phyloP scores from a whole-genome alignment of 805 yeast genomes.

The Starmera caribaea region DNA sequence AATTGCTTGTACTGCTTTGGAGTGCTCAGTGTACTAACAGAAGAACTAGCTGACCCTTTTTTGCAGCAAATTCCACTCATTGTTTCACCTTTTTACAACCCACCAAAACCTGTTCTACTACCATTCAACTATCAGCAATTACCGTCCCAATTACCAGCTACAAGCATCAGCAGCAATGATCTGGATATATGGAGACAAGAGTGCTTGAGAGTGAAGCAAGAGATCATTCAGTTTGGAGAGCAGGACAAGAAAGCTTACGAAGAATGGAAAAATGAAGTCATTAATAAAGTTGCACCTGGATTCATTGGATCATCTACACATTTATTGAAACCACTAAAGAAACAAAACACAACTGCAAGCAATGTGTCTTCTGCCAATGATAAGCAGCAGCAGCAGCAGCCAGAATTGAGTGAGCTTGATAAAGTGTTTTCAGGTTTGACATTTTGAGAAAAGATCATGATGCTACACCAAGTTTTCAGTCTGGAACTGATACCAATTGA shows the following conservation, averaged over 20 bases:
- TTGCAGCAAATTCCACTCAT: slow-evolving; percentile 47
- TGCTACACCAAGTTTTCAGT: too few relatives aligned
- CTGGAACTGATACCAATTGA: too few relatives aligned
- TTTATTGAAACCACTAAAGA: slow-evolving; percentile 13
- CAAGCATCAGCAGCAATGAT: slow-evolving; percentile 20
- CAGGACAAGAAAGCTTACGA: slow-evolving; percentile 16
- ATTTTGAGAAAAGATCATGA: too few relatives aligned
- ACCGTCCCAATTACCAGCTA: slow-evolving; percentile 24
- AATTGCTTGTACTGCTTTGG: neutral
- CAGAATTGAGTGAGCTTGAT: too few relatives aligned
- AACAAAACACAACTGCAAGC: neutral
- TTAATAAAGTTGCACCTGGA: slow-evolving; percentile 31
- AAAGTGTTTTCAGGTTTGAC: too few relatives aligned
- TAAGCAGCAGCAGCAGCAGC: too few relatives aligned
- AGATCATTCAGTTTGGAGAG: slow-evolving; percentile 16
- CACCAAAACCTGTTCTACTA: slow-evolving; percentile 46
- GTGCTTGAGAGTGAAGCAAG: slow-evolving; percentile 19
- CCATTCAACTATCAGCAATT: slow-evolving; percentile 36
- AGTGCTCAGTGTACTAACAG: neutral
- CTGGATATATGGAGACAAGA: slow-evolving; percentile 23
- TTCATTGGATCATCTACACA: slow-evolving; percentile 21
- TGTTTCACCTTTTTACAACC: slow-evolving; percentile 38
- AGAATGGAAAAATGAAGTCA: slow-evolving; percentile 23
- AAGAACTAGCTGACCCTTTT: slow-evolving; percentile 33
- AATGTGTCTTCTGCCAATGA: too few relatives aligned